phyloP scores from a whole-genome alignment of 2,329 filamentous ascomycete genomes.

The Triangularia setosa region DNA sequence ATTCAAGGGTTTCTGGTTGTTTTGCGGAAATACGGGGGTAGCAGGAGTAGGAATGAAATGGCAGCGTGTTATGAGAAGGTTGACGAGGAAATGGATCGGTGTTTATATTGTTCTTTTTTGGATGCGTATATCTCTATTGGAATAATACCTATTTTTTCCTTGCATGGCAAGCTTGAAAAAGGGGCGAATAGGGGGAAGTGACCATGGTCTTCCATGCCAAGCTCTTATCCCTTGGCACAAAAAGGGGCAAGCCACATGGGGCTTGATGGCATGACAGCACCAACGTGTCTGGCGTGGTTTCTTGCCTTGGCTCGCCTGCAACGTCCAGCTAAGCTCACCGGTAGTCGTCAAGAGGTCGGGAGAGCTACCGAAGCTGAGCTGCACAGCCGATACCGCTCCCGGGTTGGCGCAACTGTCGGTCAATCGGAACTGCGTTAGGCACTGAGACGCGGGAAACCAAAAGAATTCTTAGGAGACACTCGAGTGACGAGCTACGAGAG shows the following conservation, averaged over 20 bases:
- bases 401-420: background rate
- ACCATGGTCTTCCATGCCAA: background rate
- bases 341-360: background rate
- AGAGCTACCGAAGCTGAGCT: background rate
- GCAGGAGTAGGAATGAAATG: background rate
- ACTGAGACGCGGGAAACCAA: background rate
- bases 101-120: background rate
- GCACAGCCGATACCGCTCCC: background rate
- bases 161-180: background rate
- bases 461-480: background rate
- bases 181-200: background rate
- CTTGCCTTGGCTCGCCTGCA: background rate
- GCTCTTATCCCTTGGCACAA: background rate
- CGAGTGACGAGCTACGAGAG: background rate
- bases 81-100: background rate
- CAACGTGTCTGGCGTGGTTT: background rate
- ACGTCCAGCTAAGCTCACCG: background rate
- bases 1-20: background rate
- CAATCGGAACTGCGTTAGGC: conserved; percentile 1
- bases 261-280: background rate
- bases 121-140: conserved; percentile 1
- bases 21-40: background rate
- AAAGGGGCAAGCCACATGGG: background rate
- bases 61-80: background rate
- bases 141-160: conserved; percentile 1